phyloP scores from a whole-genome alignment of 2,329 filamentous ascomycete genomes.

The Aspergillus latus region DNA sequence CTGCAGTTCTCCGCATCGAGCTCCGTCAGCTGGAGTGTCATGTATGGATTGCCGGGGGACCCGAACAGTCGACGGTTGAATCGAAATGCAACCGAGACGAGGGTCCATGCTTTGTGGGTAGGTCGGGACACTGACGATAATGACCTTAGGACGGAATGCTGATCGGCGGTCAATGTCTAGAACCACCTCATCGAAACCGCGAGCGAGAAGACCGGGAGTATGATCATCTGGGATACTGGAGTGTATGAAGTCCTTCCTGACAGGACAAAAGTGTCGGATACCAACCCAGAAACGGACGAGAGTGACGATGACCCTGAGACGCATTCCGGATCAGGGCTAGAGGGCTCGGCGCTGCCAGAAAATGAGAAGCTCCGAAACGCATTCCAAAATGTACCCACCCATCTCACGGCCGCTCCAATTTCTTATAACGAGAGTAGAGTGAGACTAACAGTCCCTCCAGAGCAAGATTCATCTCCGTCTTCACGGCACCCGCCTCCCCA shows the following conservation, averaged over 20 bases:
- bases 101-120: slow-evolving; percentile 62
- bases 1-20: slow-evolving; percentile 68
- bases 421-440: not conserved
- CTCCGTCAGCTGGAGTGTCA: slow-evolving; percentile 63
- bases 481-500: slow-evolving; percentile 55
- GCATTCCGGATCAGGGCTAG: not conserved
- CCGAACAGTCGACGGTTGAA: slow-evolving; percentile 56
- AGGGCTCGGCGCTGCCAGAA: slow-evolving; percentile 24
- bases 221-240: slow-evolving; percentile 64
- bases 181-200: slow-evolving; percentile 63
- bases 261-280: slow-evolving; percentile 26
- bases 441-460: slow-evolving; percentile 14
- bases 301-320: not conserved
- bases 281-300: slow-evolving; percentile 40
- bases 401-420: not conserved
- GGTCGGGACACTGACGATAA: slow-evolving; percentile 15
- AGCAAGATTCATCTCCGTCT: slow-evolving; percentile 60
- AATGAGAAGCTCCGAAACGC: slow-evolving; percentile 51
- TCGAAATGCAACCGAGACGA: slow-evolving; percentile 62
- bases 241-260: slow-evolving; percentile 57
- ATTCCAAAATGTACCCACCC: slow-evolving; percentile 47
- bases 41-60: slow-evolving; percentile 63
- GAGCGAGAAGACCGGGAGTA: slow-evolving; percentile 54
- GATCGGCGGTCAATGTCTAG: slow-evolving; percentile 31
- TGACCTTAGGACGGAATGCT: too few species aligned